Percentiles rank a stretch among this genome's conserved stretches.
Evolutionary conservation across 345 rosid species (phyloP).

Genomic region (Eucalyptus caleyi): DNA sequence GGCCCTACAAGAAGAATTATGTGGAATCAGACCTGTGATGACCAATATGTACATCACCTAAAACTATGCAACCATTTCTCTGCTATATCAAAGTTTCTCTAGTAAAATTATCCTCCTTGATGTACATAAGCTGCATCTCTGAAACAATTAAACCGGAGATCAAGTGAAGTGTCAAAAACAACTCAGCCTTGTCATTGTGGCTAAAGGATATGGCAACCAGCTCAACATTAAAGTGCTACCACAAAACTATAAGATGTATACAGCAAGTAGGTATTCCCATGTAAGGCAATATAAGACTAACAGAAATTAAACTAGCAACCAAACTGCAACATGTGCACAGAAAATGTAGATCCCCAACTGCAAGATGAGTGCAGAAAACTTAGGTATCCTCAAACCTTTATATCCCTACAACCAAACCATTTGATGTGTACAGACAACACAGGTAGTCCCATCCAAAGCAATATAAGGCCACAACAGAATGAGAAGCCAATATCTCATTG

Average conservation of each 20-base stretch:
- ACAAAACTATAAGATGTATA: background rate
- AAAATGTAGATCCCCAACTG: background rate
- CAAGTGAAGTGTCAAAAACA: background rate
- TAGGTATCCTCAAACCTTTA: background rate
- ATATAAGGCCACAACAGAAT: background rate
- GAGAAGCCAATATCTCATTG: background rate
- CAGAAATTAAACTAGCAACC: background rate
- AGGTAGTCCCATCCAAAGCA: background rate
- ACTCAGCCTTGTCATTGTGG: background rate
- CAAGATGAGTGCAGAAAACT: background rate
- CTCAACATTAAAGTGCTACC: background rate
- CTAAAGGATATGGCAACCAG: background rate
- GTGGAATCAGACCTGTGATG: background rate
- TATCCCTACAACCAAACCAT: background rate
- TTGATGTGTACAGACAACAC: background rate
- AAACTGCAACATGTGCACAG: background rate
- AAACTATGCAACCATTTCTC: background rate
- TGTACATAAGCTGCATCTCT: background rate
- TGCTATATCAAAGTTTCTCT: background rate
- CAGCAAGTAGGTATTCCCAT: background rate
- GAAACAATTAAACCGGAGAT: background rate
- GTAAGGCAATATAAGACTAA: background rate
- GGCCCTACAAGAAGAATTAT: constrained; percentile 38
- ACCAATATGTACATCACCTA: background rate
- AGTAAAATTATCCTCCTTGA: background rate